Percentiles rank a stretch among this genome's conserved stretches.
phyloP scores from a whole-genome alignment of 139 green algal species.

The Astrephomene gubernaculifera region DNA sequence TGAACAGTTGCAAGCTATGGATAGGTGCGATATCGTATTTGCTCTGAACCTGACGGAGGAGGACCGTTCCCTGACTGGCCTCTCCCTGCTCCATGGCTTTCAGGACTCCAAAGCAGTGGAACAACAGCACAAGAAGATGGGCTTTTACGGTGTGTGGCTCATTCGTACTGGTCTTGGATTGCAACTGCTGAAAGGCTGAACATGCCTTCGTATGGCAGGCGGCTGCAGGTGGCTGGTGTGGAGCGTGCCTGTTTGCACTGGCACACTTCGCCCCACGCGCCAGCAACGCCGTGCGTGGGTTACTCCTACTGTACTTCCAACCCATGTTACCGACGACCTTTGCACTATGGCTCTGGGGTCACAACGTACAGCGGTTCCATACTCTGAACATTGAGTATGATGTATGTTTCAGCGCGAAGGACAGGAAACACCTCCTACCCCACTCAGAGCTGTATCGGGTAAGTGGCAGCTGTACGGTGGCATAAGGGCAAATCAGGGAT shows the following conservation, averaged over 20 bases:
- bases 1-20: background rate
- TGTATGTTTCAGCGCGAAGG: slow-evolving; percentile 72
- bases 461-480: too few species aligned
- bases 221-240: background rate
- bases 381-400: slow-evolving; percentile 70
- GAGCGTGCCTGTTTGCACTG: background rate
- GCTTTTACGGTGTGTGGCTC: background rate
- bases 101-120: slow-evolving; percentile 11
- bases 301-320: slow-evolving; percentile 83
- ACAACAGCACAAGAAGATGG: background rate
- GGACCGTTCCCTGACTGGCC: background rate
- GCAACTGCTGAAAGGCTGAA: background rate
- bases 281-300: slow-evolving; percentile 8
- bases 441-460: slow-evolving; percentile 45
- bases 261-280: background rate
- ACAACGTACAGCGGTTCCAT: slow-evolving; percentile 72
- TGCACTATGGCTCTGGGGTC: slow-evolving; percentile 86
- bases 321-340: slow-evolving; percentile 75
- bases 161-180: background rate
- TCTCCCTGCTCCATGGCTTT: background rate
- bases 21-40: slow-evolving; percentile 2
- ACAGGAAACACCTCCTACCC: slow-evolving; percentile 68
- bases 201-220: background rate
- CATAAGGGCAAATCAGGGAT: too few species aligned
- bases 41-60: background rate